These are phyloP conservation scores for Cladophialophora yegresii DNA, from an alignment of 2,329 filamentous ascomycete species.

Conservation along the genomic window DNA sequence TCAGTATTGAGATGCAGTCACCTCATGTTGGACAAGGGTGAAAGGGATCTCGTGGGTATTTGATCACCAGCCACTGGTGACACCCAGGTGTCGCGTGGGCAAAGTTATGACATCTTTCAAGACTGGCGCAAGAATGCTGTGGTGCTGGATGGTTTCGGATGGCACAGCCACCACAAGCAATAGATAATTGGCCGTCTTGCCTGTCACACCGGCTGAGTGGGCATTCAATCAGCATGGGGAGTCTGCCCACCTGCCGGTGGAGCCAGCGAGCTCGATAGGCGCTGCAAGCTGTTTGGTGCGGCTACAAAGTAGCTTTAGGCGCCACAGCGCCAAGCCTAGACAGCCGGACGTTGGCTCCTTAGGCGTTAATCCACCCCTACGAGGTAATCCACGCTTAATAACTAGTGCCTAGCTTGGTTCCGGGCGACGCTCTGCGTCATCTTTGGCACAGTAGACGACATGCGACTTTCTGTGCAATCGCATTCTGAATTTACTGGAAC, in stretches of 20 bases:
- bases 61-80: constrained; percentile 8
- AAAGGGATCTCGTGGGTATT: constrained; percentile 5
- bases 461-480: neutral
- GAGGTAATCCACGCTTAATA: neutral
- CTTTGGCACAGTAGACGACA: neutral
- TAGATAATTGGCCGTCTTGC: neutral
- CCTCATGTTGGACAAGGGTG: constrained; percentile 18
- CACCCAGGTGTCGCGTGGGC: constrained; percentile 11
- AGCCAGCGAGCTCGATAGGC: neutral
- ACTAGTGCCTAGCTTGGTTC: neutral
- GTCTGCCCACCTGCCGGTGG: neutral
- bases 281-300: neutral
- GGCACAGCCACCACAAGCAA: constrained; percentile 7
- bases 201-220: neutral
- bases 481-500: neutral
- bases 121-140: neutral
- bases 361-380: neutral
- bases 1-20: neutral
- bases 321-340: neutral
- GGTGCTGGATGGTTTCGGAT: constrained; percentile 11
- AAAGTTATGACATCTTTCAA: constrained; percentile 13
- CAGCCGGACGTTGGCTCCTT: neutral
- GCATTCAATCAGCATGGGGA: neutral
- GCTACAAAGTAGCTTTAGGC: neutral
- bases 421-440: constrained; percentile 12